A percentile compares a stretch with the other conserved stretches of the same genome.
Conservation (phyloP, 139 green algal species). For the Chloropicon primus region DNA sequence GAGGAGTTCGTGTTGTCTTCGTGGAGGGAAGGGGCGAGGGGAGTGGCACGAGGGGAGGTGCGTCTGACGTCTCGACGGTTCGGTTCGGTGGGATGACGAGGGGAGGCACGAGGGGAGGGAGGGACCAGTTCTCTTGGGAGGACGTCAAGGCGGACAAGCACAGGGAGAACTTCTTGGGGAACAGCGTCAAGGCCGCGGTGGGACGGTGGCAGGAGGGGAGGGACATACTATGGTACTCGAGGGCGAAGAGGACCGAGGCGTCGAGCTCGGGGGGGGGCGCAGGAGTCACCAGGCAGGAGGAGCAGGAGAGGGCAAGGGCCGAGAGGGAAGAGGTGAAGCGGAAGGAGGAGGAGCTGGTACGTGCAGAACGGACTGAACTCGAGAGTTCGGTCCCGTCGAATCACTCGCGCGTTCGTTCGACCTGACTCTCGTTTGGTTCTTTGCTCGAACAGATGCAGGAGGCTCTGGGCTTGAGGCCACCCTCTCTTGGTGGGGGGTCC, state of each 20-base stretch:
- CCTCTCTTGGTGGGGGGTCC: no score
- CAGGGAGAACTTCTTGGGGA: slow-evolving; percentile 57
- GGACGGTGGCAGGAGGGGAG: slow-evolving; percentile 52
- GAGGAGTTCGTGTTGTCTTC: background rate
- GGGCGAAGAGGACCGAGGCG: slow-evolving; percentile 43
- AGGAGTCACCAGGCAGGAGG: background rate
- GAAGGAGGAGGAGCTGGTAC: background rate
- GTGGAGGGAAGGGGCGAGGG: background rate
- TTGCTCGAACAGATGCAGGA: background rate
- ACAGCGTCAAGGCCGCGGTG: slow-evolving; percentile 52
- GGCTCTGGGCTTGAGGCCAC: no score
- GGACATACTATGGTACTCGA: slow-evolving; percentile 65
- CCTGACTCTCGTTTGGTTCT: background rate
- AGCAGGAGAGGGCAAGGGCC: background rate
- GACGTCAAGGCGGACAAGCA: slow-evolving; percentile 47
- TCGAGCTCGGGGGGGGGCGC: slow-evolving; percentile 27
- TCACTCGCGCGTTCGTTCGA: no score
- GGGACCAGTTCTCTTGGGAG: slow-evolving; percentile 58
- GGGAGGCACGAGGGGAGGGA: background rate
- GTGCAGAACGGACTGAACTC: background rate
- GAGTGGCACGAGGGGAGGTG: no score
- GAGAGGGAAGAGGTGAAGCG: background rate
- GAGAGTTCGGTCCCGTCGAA: background rate
- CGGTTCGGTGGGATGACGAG: background rate
- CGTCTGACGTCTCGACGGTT: background rate